phyloP scores from a whole-genome alignment of 2,329 filamentous ascomycete species.

The Neonectria sp. region DNA sequence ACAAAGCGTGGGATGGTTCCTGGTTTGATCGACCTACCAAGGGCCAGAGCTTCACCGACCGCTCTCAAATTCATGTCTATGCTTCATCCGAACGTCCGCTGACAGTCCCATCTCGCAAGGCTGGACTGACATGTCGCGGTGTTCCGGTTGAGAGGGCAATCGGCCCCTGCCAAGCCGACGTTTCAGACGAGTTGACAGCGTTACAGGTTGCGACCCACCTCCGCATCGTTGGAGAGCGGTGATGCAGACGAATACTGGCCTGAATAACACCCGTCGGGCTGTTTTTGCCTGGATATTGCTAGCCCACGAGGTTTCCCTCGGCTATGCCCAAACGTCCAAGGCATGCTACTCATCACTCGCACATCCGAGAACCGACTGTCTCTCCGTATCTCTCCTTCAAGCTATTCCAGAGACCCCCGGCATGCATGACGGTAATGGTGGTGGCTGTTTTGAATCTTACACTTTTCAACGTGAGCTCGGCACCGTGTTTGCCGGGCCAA shows the following conservation, averaged over 20 bases:
- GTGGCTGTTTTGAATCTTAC: background rate
- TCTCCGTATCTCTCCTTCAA: background rate
- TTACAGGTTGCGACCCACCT: background rate
- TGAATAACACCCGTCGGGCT: too few species aligned
- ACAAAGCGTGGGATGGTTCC: background rate
- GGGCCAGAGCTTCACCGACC: background rate
- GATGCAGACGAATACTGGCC: background rate
- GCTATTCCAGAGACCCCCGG: background rate
- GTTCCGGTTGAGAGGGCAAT: background rate
- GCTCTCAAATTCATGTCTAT: background rate
- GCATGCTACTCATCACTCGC: background rate
- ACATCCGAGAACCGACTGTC: background rate
- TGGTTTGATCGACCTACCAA: background rate
- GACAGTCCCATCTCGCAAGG: background rate
- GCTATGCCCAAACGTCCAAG: background rate
- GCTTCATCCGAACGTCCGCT: background rate
- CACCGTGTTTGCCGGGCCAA: background rate
- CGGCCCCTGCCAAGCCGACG: background rate
- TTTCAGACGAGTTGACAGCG: conserved; percentile 1
- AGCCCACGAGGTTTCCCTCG: background rate
- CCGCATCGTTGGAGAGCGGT: background rate
- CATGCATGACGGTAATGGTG: background rate
- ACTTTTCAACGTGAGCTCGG: background rate
- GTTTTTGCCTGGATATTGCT: too few species aligned
- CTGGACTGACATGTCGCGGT: background rate